phyloP scores from a whole-genome alignment of 192 early-diverging fungal genomes.

The Entophlyctis luteolus region DNA sequence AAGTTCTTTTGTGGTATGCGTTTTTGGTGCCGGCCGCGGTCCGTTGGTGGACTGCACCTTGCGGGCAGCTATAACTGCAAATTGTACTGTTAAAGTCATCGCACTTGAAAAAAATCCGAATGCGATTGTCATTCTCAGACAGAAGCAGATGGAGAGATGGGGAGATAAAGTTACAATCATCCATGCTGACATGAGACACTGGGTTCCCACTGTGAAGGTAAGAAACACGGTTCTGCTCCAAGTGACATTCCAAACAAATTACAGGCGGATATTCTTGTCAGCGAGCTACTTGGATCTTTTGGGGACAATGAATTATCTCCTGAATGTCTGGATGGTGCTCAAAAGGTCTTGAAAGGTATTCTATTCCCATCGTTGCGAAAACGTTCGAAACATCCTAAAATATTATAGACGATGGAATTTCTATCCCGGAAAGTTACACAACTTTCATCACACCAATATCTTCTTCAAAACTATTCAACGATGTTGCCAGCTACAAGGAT shows the following conservation, averaged over 20 bases:
- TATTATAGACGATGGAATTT: constrained; percentile 67
- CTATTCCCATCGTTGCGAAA: constrained; percentile 35
- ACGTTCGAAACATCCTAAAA: constrained; percentile 3
- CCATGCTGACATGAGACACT: constrained; percentile 87
- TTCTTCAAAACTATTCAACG: constrained; percentile 74
- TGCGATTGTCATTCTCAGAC: constrained; percentile 69
- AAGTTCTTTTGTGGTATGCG: constrained; percentile 63
- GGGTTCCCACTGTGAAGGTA: constrained; percentile 66
- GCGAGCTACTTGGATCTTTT: constrained; percentile 94
- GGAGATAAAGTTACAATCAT: constrained; percentile 75
- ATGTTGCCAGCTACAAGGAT: constrained; percentile 68
- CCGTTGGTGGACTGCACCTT: constrained; percentile 87
- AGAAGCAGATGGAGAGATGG: constrained; percentile 58
- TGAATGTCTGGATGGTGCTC: constrained; percentile 92
- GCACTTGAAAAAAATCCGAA: constrained; percentile 97
- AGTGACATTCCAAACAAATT: not conserved
- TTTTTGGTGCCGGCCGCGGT: constrained; percentile 93
- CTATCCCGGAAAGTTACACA: constrained; percentile 84
- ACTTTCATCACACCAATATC: constrained; percentile 83
- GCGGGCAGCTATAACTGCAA: constrained; percentile 63
- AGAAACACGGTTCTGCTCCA: not conserved
- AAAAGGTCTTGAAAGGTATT: constrained; percentile 69
- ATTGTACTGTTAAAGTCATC: constrained; percentile 63
- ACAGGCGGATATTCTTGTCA: constrained; percentile 85
- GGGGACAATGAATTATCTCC: constrained; percentile 99